These are phyloP conservation scores for Agrostemma githago DNA, from an alignment of 148 eudicot species.

Conservation along the genomic window DNA sequence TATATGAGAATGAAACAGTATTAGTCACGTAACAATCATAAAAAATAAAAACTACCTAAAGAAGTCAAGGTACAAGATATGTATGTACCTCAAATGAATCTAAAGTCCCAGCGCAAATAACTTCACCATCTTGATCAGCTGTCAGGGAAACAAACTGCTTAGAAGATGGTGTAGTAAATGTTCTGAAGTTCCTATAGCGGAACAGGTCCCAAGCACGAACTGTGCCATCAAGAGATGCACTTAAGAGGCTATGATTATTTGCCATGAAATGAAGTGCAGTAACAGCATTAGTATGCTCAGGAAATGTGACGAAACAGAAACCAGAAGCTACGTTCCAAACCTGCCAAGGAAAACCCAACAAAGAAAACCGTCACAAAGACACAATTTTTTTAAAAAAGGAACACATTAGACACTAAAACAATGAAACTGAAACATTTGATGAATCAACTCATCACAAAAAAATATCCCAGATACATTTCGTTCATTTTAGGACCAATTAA, in stretches of 20 bases:
- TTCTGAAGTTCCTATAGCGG: conserved; percentile 86
- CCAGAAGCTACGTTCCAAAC: conserved; percentile 96
- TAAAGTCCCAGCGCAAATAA: conserved; percentile 96
- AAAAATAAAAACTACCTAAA: neutral
- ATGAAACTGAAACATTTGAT: neutral
- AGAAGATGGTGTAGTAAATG: conserved; percentile 87
- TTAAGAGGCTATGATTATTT: conserved; percentile 71
- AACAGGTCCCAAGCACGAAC: conserved; percentile 96
- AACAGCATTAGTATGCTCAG: conserved; percentile 96
- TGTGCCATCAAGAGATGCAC: conserved; percentile 98
- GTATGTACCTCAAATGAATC: conserved; percentile 89
- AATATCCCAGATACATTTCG: neutral
- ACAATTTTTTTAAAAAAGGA: too few species aligned
- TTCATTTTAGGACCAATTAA: neutral
- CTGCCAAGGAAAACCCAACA: conserved; percentile 34
- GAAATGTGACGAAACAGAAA: conserved; percentile 85
- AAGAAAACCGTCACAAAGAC: conserved; percentile 5
- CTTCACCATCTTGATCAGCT: conserved; percentile 96
- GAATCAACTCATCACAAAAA: neutral
- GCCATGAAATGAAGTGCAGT: conserved; percentile 91
- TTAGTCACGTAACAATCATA: conserved; percentile 14
- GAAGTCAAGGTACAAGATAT: neutral
- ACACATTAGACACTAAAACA: neutral
- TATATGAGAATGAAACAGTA: conserved; percentile 9
- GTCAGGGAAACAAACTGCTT: conserved; percentile 94